Base-by-base conservation (phyloP, 441 rosid genomes). In the Gossypium trilobum region DNA sequence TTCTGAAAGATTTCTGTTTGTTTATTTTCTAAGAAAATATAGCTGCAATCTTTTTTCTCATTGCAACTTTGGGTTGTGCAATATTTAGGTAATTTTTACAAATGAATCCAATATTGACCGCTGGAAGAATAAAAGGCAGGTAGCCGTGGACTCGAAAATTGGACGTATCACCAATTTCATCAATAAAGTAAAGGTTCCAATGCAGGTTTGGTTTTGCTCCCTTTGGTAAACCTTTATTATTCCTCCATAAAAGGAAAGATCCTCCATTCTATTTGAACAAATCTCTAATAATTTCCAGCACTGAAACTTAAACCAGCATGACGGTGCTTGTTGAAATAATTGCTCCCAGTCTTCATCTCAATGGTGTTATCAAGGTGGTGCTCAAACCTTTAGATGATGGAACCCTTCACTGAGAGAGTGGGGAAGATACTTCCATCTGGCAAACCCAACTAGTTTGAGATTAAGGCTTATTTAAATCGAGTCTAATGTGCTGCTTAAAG, bases 51-150 rank as follows among this genome's bases (percentile, higher is more conserved):
- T 73, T 1, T 19, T 73, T 33, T 33, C 13, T 63, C 10, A 39
- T 31, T 27, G 60, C 17, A 11, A 31, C 57, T 19, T 67, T 60
- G 59, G 5, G 58, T 52, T 42, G 5, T 61, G 29, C 68, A 22
- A 72, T 75, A 51, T 42, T 65, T 68, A 94, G 97, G 97, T 91
- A 70, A 90, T 94, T 82, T 94, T 94, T 85, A 87, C 95, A 13
- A 94, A 94, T 77, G 98, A 94, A 77, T 89, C 97, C 70, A 94
- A 91, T 85, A 94, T 93, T 73, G 97, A 94, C 33, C 93, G 96
- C 76, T 90, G 97, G 97, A 91, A 88, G 78, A 91, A 94, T 51
- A 92, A 89, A 82, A 88, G 98, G 73, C 96, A 94, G 78, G 86
- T 77, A 66, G 98, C 97, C 11, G 90, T 94, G 57, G 91, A 94